Evolutionary conservation across 257 asterid species (phyloP), one percentile per base, ranked within the genome.

Genomic region (Petunia axillaris): DNA sequence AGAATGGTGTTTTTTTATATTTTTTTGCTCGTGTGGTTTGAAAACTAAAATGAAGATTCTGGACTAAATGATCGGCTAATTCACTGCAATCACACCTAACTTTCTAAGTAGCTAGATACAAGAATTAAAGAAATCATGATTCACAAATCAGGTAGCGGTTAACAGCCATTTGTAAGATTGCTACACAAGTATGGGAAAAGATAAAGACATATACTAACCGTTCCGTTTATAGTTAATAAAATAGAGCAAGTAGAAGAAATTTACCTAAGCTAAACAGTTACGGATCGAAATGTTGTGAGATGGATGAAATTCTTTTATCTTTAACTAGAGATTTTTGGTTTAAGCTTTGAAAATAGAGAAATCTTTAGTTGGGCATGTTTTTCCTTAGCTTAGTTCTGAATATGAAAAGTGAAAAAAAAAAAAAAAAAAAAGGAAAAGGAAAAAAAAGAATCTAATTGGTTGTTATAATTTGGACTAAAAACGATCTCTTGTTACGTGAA

Each of bases 161-260:
- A 35, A 25, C 13, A 48, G 62, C 60, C 77, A 73, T 50, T 73
- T 73, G 77, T 73, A 73, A 73, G 77, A 36, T 73, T 50, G 39
- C 13, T 11, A 50, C 11, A 9, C 35, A 73, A 73, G 4, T 13
- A 50, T 73, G 77, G 14, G 13, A 50, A 73, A 35, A 73, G 6
- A 48, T 35, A 35, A 71, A 62, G 35, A 10, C 10, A 71, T 35
- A 14, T 2, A 65, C 15, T 16, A 5, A 36, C 3, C 4, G n/a
- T 4, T 46, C 4, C 25, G 25, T 4, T 70, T 70, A 41, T 7
- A 15, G 16, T 25, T 16, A 71, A 48, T 48, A 4, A 9, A 9
- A 8, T 70, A 70, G 77, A 70, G 8, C 7, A 4, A 25, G 25
- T 2, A 0, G 3, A 1, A 44, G 1, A 71, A 48, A 46, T 2